Evolutionary conservation across 495 filamentous ascomycete genomes (phyloP).

Genomic region (Arthonia radiata): DNA sequence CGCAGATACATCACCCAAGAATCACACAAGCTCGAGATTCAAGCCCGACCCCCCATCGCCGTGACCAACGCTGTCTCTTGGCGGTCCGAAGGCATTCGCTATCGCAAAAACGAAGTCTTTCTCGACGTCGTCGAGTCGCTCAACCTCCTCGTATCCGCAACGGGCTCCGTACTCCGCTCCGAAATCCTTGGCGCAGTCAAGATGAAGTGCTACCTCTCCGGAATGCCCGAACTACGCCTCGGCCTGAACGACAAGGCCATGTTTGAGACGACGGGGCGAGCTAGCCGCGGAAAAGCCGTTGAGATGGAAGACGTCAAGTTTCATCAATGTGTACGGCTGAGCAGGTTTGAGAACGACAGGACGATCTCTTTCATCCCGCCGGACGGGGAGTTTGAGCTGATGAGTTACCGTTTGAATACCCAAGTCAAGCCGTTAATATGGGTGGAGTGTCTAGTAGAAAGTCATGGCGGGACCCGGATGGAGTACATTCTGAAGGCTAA

Average conservation of each 20-base stretch:
- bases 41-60: slow-evolving; percentile 96
- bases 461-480: slow-evolving; percentile 77
- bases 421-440: slow-evolving; percentile 97
- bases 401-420: slow-evolving; percentile 97
- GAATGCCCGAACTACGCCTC: slow-evolving; percentile 90
- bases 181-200: slow-evolving; percentile 96
- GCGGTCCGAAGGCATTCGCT: slow-evolving; percentile 93
- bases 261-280: slow-evolving; percentile 94
- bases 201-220: slow-evolving; percentile 98
- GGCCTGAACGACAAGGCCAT: slow-evolving; percentile 98
- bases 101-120: slow-evolving; percentile 99
- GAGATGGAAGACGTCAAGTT: slow-evolving; percentile 99
- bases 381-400: slow-evolving; percentile 96
- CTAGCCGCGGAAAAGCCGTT: slow-evolving; percentile 86
- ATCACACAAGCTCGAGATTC: slow-evolving; percentile 92
- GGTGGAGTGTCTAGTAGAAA: slow-evolving; percentile 95
- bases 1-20: slow-evolving; percentile 90
- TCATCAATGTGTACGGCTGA: slow-evolving; percentile 95
- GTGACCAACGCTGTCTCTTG: slow-evolving; percentile 97
- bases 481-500: slow-evolving; percentile 98
- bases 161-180: slow-evolving; percentile 84
- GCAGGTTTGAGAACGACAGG: slow-evolving; percentile 88
- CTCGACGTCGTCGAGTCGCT: slow-evolving; percentile 92
- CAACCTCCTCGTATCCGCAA: slow-evolving; percentile 84
- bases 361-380: slow-evolving; percentile 97